Evolutionary conservation across 352 stramenopile genomes (phyloP), one percentile per base, ranked within the genome.

Genomic region (Phytophthora syringae): DNA sequence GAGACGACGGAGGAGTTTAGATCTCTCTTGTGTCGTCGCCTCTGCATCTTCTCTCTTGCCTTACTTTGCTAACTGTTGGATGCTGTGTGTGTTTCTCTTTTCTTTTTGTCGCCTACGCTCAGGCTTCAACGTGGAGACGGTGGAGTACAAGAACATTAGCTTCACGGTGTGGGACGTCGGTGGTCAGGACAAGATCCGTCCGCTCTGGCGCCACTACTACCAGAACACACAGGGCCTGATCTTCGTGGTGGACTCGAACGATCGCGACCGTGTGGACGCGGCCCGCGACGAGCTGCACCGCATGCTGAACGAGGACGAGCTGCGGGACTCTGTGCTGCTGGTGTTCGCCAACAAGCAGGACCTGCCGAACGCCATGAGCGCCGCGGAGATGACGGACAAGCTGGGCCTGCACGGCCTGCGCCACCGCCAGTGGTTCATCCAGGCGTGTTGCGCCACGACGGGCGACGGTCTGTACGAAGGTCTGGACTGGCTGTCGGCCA

Each of bases 131-230:
- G 97, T 99, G 43, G 98, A 99, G 85, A 99, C 96, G 62, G 97
- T 99, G 52, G 96, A 99, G 83, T 99, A 99, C 92, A 99, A 99
- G 87, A 99, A 99, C 88, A 99, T 99, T 88, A 98, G 89, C 75
- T 99, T 99, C 89, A 99, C 96, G 64, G 95, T 99, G 57, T 99
- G 97, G 97, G 98, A 99, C 84, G 96, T 99, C 48, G 97, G 98
- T 85, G 98, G 98, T 84, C 98, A 99, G 84, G 94, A 98, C 82
- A 98, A 98, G 89, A 99, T 99, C 72, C 93, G 97, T 70, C 96
- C 96, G 58, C 86, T 99, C 18, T 99, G 98, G 98, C 89, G 97
- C 74, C 97, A 99, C 85, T 99, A 99, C 86, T 99, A 99, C 86
- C 94, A 99, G 84, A 99, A 99, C 86, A 99, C 97, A 74, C 96